These are phyloP conservation scores for Zalerion maritima DNA, from an alignment of 495 filamentous ascomycete genomes.

Conservation along the genomic window DNA sequence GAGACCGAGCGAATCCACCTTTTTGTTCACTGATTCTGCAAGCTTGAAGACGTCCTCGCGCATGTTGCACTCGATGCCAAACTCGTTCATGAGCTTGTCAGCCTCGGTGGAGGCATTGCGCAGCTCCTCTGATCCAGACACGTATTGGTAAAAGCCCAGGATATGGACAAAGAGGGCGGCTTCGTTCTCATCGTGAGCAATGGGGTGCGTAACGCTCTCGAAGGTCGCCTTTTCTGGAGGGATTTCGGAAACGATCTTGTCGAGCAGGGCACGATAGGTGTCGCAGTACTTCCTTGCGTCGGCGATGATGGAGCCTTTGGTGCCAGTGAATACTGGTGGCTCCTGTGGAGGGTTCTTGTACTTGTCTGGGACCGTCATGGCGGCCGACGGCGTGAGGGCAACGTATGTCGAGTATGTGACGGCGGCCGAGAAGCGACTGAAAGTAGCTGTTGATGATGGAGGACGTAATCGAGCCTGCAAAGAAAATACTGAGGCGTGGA, in stretches of 20 bases:
- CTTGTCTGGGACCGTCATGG: constrained; percentile 20
- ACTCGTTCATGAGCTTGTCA: constrained; percentile 45
- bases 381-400: constrained; percentile 6
- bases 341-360: constrained; percentile 65
- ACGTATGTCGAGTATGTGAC: constrained; percentile 7
- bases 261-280: constrained; percentile 50
- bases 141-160: constrained; percentile 66
- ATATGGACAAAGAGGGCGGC: constrained; percentile 45
- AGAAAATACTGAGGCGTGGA: too few relatives aligned
- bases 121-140: constrained; percentile 52
- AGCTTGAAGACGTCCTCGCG: constrained; percentile 45
- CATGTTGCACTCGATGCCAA: constrained; percentile 44
- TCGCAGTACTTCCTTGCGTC: constrained; percentile 66
- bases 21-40: constrained; percentile 37
- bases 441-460: constrained; percentile 40
- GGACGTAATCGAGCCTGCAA: too few relatives aligned
- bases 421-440: constrained; percentile 15
- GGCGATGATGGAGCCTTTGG: constrained; percentile 55
- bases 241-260: constrained; percentile 57
- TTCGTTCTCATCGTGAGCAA: constrained; percentile 53
- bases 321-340: constrained; percentile 76
- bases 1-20: constrained; percentile 19
- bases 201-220: constrained; percentile 45
- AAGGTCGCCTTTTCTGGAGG: constrained; percentile 52
- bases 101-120: constrained; percentile 48